Conservation (phyloP, 768 basidiomycete species). For the Boletus reticulatus region DNA sequence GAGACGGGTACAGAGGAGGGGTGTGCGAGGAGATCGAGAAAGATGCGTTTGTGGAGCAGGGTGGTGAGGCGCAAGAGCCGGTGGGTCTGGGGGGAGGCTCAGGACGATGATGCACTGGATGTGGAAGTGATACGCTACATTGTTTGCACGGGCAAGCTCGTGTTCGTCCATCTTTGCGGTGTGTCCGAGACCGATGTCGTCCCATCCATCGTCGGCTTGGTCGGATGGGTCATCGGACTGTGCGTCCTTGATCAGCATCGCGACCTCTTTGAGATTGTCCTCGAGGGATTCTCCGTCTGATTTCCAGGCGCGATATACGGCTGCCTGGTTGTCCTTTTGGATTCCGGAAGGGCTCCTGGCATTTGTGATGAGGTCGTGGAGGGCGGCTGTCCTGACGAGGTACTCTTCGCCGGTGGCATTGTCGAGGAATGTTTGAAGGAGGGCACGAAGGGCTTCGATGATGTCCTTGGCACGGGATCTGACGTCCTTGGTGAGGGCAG, state of each 20-base stretch:
- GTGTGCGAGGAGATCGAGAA: slow-evolving; percentile 46
- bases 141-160: slow-evolving; percentile 59
- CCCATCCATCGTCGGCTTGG: slow-evolving; percentile 54
- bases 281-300: slow-evolving; percentile 55
- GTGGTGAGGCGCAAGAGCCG: slow-evolving; percentile 56
- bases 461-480: slow-evolving; percentile 39
- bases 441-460: slow-evolving; percentile 41
- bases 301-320: slow-evolving; percentile 53
- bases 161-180: slow-evolving; percentile 42
- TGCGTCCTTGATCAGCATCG: slow-evolving; percentile 47
- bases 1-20: slow-evolving; percentile 24
- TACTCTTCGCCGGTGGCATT: slow-evolving; percentile 44
- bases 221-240: slow-evolving; percentile 25
- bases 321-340: slow-evolving; percentile 54
- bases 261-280: slow-evolving; percentile 60
- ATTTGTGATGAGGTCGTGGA: slow-evolving; percentile 58
- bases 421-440: slow-evolving; percentile 44
- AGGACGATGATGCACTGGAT: background rate
- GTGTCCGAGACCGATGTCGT: slow-evolving; percentile 52
- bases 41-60: slow-evolving; percentile 61
- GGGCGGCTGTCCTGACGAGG: slow-evolving; percentile 53
- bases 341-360: slow-evolving; percentile 48
- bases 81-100: slow-evolving; percentile 44
- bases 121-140: slow-evolving; percentile 40
- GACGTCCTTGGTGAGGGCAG: slow-evolving; percentile 45